phyloP scores from a whole-genome alignment of 768 basidiomycete genomes.

The Xerocomus potaroensis region DNA sequence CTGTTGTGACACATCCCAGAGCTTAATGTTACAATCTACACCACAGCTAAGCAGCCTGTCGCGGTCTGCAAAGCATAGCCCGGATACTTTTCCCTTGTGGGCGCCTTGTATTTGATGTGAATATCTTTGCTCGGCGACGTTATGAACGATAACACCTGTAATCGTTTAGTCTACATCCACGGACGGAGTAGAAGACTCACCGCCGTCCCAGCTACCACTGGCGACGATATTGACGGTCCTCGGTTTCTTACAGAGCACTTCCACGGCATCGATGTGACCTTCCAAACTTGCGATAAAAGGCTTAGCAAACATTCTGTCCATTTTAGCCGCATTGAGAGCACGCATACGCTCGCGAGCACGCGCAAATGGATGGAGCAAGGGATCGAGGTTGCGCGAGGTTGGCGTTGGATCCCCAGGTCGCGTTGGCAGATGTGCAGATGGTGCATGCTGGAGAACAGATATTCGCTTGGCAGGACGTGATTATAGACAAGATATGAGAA shows the following conservation, averaged over 20 bases:
- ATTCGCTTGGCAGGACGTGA: constrained; percentile 58
- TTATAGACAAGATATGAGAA: neutral
- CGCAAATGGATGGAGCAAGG: constrained; percentile 93
- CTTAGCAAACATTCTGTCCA: constrained; percentile 97
- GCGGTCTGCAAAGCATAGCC: constrained; percentile 66
- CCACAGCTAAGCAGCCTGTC: constrained; percentile 73
- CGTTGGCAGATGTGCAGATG: constrained; percentile 64
- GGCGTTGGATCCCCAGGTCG: constrained; percentile 84
- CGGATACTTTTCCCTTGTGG: constrained; percentile 84
- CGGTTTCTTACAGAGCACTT: constrained; percentile 70
- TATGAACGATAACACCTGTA: constrained; percentile 82
- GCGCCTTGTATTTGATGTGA: constrained; percentile 59
- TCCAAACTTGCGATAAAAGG: constrained; percentile 89
- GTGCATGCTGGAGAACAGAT: constrained; percentile 80
- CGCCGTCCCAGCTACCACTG: constrained; percentile 95
- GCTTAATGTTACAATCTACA: constrained; percentile 75
- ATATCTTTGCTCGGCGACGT: constrained; percentile 57
- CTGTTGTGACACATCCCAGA: constrained; percentile 57
- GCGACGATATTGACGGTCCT: constrained; percentile 74
- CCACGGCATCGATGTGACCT: constrained; percentile 94
- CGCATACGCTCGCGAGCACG: constrained; percentile 90
- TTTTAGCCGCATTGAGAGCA: constrained; percentile 92
- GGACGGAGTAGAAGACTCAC: constrained; percentile 40
- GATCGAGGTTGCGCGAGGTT: constrained; percentile 86
- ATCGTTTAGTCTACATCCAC: neutral